Base-by-base conservation (phyloP, 2,329 filamentous ascomycete genomes). In the Talaromyces sp. region DNA sequence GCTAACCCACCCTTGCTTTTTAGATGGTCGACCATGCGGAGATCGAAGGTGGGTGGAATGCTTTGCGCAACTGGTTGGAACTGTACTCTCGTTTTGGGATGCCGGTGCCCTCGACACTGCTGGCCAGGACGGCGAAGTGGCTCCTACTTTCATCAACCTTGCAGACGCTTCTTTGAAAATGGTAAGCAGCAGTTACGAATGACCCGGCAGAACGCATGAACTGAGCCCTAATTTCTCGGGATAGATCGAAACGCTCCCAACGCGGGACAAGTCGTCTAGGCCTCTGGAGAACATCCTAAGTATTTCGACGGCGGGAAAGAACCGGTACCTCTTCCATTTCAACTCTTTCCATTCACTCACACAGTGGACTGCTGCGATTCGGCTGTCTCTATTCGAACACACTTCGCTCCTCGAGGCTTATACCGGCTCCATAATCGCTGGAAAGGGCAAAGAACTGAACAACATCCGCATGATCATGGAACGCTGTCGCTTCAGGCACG, bases 101-200 rank as follows among this genome's bases (percentile, higher is more conserved):
- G 93, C 93, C 27, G 88, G 90, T 65, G 92, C 95, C 73, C 83
- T 98, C 62, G 95, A 99, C 78, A 87, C 87, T 44, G 93, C 91
- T 13, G 92, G 91, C 39, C 88, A 92, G 68, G 87, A 95, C 69
- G 90, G 88, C 66, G 91, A 96, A 71, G 90, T 96, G 55, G 80
- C 93, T 49, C 92, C 92, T 33, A 95, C 91, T 57, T 99, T 97
- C 73, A 93, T 99, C 75, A 99, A 99, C 72, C 79, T 99, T 63
- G 96, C 95, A 7, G 95, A 99, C 82, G 95, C 95, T 22, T 96
- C 95, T 0, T 92, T 99, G 69, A 96, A 96, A 77, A 97, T 98
- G 92, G 95, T 97, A 83, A 67, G 77, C 65, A 54, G 36, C 6
- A 15, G n/a, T 8, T 39, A n/a, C 36, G 36, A 39, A n/a, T n/a